Percentiles rank a stretch among this genome's conserved stretches.
phyloP scores from a whole-genome alignment of 495 filamentous ascomycete genomes.

The Penicillium longicatenatum region DNA sequence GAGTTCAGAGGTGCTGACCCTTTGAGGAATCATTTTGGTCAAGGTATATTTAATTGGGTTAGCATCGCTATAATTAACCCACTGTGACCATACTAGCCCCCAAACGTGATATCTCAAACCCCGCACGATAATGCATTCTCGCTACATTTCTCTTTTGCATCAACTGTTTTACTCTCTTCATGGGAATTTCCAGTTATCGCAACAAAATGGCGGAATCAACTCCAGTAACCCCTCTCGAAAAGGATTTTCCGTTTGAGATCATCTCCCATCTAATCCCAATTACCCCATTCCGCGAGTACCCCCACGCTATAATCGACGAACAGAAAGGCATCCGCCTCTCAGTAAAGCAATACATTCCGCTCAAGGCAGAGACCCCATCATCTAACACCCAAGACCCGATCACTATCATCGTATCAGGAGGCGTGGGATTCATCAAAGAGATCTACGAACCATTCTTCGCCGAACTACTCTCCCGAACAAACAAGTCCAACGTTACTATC shows the following conservation, averaged over 20 bases:
- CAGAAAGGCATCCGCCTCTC: neutral
- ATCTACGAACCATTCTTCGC: slow-evolving; percentile 8
- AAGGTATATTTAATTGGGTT: no score
- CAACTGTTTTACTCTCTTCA: no score
- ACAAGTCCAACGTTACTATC: slow-evolving; percentile 27
- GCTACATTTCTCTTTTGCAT: no score
- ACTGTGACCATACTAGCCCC: no score
- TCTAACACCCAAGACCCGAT: neutral
- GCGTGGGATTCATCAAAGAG: slow-evolving; percentile 11
- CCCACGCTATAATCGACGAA: slow-evolving; percentile 9
- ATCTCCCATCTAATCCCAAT: slow-evolving; percentile 3
- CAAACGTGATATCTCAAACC: no score
- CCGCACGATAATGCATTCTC: no score
- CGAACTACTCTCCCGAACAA: neutral
- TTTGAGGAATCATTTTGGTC: neutral
- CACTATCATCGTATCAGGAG: slow-evolving; percentile 3
- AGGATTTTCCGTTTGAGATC: slow-evolving; percentile 7
- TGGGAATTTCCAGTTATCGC: neutral
- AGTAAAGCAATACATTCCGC: slow-evolving; percentile 5
- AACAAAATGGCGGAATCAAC: neutral
- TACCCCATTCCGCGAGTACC: slow-evolving; percentile 7
- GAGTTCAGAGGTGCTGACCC: no score
- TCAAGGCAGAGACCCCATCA: neutral
- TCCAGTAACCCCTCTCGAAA: neutral
- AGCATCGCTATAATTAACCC: no score